These are phyloP conservation scores for Aspergillus pseudoterreus DNA, from an alignment of 2,329 filamentous ascomycete species.

Conservation along the genomic window DNA sequence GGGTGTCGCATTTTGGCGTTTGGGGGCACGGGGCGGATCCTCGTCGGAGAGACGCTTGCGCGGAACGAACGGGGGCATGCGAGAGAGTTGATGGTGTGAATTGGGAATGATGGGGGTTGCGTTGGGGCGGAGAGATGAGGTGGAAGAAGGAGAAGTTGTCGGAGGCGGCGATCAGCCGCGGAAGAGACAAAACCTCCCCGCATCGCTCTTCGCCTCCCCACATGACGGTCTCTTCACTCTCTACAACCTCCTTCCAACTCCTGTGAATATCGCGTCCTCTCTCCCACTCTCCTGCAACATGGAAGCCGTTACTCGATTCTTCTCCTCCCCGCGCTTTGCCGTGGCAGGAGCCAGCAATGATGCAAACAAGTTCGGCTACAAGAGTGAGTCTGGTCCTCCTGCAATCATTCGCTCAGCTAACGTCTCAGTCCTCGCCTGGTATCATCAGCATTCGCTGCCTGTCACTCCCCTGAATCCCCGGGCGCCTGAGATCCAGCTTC, in stretches of 20 bases:
- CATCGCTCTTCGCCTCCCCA: not conserved
- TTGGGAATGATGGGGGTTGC: constrained; percentile 6
- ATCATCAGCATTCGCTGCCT: constrained; percentile 69
- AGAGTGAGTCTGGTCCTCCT: constrained; percentile 53
- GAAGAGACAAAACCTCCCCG: not conserved
- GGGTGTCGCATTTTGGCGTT: constrained; percentile 31
- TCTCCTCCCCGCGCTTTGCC: constrained; percentile 73
- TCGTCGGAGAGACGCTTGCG: constrained; percentile 38
- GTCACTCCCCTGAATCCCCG: constrained; percentile 82
- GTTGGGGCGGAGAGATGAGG: constrained; percentile 8
- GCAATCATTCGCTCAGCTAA: constrained; percentile 4
- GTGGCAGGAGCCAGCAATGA: constrained; percentile 89
- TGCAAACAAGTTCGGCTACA: constrained; percentile 80
- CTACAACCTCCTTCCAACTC: not conserved
- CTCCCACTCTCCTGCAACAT: constrained; percentile 12
- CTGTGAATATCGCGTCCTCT: not conserved
- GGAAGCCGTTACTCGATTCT: constrained; percentile 69
- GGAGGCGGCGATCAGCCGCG: not conserved
- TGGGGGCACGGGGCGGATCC: constrained; percentile 30
- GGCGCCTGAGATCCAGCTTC: constrained; percentile 61
- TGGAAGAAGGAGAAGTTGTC: not conserved
- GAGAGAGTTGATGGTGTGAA: constrained; percentile 7
- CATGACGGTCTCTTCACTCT: not conserved
- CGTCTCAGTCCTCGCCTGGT: constrained; percentile 78
- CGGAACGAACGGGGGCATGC: constrained; percentile 47